Evolutionary conservation across 371 early-diverging fungal genomes (phyloP), one percentile per base, ranked within the genome.

Genomic region (Basidiobolus meristosporus): DNA sequence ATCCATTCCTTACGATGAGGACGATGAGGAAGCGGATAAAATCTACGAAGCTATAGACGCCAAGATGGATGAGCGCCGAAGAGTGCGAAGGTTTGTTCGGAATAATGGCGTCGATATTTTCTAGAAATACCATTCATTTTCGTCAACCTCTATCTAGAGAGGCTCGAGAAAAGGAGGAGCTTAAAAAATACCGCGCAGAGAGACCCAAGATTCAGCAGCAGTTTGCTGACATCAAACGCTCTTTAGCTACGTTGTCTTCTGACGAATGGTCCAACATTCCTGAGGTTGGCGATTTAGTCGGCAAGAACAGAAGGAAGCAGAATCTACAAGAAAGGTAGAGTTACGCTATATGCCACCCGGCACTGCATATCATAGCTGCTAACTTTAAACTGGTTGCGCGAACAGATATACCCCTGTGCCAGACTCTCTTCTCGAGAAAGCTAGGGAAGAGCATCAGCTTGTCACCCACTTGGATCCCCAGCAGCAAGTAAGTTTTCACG

Each of bases 11-110:
- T 91, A 93, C 47, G 93, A 90, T 42, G 79, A 80, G 31, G 95
- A 93, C 52, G 96, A 97, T 51, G 93, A 91, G 53, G 98, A 97
- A 52, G 98, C 98, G 0, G 95, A 95, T 51, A 56, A 69, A 32
- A 84, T 95, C 4, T 97, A 84, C 63, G 85, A 76, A n/a, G 65
- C 73, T 46, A 77, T 96, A 31, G 96, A 92, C 44, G 56, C 63
- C 12, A 80, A 77, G 43, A 88, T 92, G 84, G 90, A 87, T 48
- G 82, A 86, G 47, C 64, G 95, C 30, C 66, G 89, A 16, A 64
- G 72, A 63, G 67, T 69, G 51, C 62, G 83, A 56, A 60, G n/a
- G 70, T 55, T 58, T 38, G 21, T 31, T 31, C 31, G 31, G 10
- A 31, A 20, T 12, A 7, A 26, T 26, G 12, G 17, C 1, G 19